Conservation (phyloP, 148 eudicot genomes). For the Rheum nobile region DNA sequence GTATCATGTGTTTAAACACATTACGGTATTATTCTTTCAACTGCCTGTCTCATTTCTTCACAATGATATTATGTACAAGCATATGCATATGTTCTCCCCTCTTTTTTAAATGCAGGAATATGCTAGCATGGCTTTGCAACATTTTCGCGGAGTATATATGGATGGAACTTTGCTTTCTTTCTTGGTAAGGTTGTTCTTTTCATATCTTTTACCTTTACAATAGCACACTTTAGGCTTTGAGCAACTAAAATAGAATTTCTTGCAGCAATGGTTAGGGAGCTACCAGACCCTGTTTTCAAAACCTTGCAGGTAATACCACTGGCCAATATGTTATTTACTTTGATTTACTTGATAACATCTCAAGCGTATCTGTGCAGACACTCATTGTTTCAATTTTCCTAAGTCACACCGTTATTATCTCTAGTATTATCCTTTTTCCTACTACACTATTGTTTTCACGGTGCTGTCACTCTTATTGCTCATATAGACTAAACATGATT, state of each 20-base stretch:
- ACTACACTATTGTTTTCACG: background rate
- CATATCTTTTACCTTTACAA: background rate
- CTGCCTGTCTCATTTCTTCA: background rate
- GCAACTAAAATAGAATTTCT: background rate
- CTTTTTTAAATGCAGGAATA: slow-evolving; percentile 47
- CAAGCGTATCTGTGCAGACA: background rate
- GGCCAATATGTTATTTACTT: background rate
- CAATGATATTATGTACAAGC: background rate
- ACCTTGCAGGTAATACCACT: slow-evolving; percentile 52
- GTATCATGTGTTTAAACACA: slow-evolving; percentile 55
- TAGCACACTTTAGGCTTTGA: background rate
- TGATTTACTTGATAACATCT: background rate
- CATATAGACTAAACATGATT: background rate
- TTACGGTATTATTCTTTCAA: slow-evolving; percentile 39
- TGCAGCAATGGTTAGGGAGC: slow-evolving; percentile 77
- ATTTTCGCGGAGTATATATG: slow-evolving; percentile 46
- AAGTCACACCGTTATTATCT: background rate
- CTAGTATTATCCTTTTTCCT: background rate
- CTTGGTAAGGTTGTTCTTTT: slow-evolving; percentile 32
- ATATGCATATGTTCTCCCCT: background rate
- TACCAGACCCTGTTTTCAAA: slow-evolving; percentile 54
- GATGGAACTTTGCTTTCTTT: slow-evolving; percentile 50
- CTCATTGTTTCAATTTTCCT: background rate
- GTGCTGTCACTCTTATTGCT: background rate
- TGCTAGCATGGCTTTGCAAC: slow-evolving; percentile 71